A percentile compares a stretch with the other conserved stretches of the same genome.
phyloP scores from a whole-genome alignment of 345 rosid genomes.

The Conringia planisiliqua region DNA sequence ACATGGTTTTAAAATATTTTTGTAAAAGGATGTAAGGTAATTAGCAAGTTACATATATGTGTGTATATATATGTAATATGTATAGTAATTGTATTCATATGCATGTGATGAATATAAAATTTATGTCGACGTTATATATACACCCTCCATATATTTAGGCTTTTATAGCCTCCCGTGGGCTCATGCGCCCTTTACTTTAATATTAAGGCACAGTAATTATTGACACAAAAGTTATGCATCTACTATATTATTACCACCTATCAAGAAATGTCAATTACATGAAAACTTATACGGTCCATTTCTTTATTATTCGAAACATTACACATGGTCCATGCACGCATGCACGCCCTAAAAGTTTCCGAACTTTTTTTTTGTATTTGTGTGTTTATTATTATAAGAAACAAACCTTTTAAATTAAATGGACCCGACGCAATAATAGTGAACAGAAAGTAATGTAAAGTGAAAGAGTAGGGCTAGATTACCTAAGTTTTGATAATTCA shows the following conservation, averaged over 20 bases:
- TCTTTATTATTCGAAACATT: constrained; percentile 17
- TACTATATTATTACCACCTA: background rate
- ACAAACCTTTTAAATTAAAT: constrained; percentile 15
- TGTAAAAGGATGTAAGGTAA: background rate
- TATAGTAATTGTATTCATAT: background rate
- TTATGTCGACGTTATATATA: constrained; percentile 2
- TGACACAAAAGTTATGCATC: constrained; percentile 22
- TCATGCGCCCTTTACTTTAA: constrained; percentile 26
- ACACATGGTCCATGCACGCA: constrained; percentile 43
- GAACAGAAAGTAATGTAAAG: background rate
- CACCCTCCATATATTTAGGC: constrained; percentile 21
- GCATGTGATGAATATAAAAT: constrained; percentile 14
- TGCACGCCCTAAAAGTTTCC: constrained; percentile 34
- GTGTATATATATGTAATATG: background rate
- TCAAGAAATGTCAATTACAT: constrained; percentile 25
- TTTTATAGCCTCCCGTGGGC: constrained; percentile 22
- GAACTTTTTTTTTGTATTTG: background rate
- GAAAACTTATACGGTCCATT: constrained; percentile 30
- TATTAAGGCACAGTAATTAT: constrained; percentile 22
- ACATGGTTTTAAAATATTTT: background rate
- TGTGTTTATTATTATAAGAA: constrained; percentile 22
- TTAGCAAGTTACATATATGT: background rate
- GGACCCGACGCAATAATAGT: constrained; percentile 24
- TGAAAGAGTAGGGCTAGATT: background rate
- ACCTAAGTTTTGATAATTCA: constrained; percentile 9